Percentiles rank a stretch among this genome's conserved stretches.
Evolutionary conservation across 2,329 filamentous ascomycete genomes (phyloP).

Genomic region (Ascochyta lentis): DNA sequence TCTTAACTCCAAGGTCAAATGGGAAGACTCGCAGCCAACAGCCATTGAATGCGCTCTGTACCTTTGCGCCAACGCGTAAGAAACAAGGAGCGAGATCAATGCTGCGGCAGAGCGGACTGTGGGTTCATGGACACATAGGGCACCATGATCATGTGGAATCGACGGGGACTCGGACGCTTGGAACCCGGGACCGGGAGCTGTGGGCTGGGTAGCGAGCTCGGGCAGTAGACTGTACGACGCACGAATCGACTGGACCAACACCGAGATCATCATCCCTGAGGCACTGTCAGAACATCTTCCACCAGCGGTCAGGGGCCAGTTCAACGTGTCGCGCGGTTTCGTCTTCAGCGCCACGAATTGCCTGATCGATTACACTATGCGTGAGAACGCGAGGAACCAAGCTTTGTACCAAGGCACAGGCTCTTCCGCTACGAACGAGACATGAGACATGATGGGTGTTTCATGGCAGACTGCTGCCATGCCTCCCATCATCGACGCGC

Average conservation of each 20-base stretch:
- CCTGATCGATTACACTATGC: background rate
- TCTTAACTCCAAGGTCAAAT: background rate
- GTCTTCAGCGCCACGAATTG: background rate
- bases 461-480: too few relatives aligned
- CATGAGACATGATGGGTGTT: too few relatives aligned
- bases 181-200: background rate
- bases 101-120: constrained; percentile 1
- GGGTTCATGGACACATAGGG: constrained; percentile 10
- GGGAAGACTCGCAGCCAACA: constrained; percentile 5
- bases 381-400: background rate
- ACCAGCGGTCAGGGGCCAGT: background rate
- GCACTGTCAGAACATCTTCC: background rate
- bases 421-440: background rate
- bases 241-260: background rate
- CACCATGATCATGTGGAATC: background rate
- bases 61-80: constrained; percentile 18
- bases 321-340: too few relatives aligned
- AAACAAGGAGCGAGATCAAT: constrained; percentile 4
- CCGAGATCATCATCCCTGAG: background rate
- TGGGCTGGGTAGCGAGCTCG: background rate
- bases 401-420: background rate
- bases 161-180: background rate
- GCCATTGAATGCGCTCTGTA: constrained; percentile 23
- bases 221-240: constrained; percentile 2
- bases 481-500: background rate